phyloP scores from a whole-genome alignment of 176 grass and related monocot species.

The Bromus sterilis region DNA sequence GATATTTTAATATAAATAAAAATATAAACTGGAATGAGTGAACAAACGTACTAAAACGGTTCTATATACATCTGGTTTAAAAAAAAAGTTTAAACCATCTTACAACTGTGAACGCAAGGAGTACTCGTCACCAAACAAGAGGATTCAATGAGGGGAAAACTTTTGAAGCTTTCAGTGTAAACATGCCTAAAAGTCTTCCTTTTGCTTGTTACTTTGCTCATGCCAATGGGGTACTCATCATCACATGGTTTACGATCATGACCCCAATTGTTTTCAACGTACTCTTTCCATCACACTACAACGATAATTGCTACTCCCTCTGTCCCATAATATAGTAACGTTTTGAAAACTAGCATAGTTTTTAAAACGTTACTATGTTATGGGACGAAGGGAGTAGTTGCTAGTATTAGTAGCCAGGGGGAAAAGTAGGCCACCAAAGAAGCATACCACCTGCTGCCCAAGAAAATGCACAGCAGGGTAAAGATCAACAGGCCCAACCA shows the following conservation, averaged over 20 bases:
- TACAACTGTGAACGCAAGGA: no score
- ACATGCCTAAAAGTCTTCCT: background rate
- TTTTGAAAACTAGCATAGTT: no score
- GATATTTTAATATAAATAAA: no score
- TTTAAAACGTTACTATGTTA: no score
- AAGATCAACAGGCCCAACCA: background rate
- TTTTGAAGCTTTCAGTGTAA: background rate
- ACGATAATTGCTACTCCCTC: background rate
- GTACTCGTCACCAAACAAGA: no score
- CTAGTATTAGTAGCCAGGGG: background rate
- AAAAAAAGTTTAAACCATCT: no score
- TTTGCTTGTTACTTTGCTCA: background rate
- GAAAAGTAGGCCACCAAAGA: background rate
- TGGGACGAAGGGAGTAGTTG: no score
- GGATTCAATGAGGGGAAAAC: no score
- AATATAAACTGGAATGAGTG: no score
- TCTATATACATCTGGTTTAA: no score
- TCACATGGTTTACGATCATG: background rate
- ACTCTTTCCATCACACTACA: background rate
- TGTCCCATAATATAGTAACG: no score
- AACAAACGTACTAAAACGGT: no score
- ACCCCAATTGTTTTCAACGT: background rate
- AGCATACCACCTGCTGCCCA: background rate
- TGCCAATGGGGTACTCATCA: background rate
- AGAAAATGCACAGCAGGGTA: background rate